A percentile compares a stretch with the other conserved stretches of the same genome.
Conservation (phyloP, 331 rosid species). For the Rhamnella rubrinervis region DNA sequence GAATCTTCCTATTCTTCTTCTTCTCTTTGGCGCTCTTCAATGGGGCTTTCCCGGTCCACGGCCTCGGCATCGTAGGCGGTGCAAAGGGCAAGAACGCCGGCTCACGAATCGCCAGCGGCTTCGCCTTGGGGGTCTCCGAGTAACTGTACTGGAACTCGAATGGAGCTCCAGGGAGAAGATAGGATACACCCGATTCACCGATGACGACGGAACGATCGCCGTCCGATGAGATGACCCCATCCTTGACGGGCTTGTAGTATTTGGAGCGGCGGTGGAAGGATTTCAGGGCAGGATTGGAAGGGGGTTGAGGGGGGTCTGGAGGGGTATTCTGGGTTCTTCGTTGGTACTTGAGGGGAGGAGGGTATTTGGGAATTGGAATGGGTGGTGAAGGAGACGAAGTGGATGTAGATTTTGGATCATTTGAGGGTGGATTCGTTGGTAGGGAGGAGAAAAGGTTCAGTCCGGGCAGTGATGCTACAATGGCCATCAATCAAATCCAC, state of each 20-base stretch:
- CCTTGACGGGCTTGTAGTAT: conserved; percentile 68
- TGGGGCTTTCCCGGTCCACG: conserved; percentile 97
- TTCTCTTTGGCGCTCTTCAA: conserved; percentile 83
- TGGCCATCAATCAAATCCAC: conserved; percentile 43
- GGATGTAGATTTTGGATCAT: conserved; percentile 34
- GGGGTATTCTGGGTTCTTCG: conserved; percentile 10
- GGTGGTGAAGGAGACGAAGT: conserved; percentile 43
- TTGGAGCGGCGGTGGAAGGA: conserved; percentile 60
- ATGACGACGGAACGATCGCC: conserved; percentile 77
- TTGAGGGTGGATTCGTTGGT: conserved; percentile 55
- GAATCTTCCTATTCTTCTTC: conserved; percentile 42
- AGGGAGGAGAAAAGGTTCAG: conserved; percentile 73
- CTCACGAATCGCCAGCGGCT: conserved; percentile 85
- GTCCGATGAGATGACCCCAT: conserved; percentile 50
- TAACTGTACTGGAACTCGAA: conserved; percentile 92
- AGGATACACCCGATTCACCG: conserved; percentile 85
- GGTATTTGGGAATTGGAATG: conserved; percentile 71
- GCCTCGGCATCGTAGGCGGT: conserved; percentile 87
- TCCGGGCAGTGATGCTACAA: conserved; percentile 53
- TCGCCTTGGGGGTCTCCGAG: conserved; percentile 88
- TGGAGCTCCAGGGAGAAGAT: conserved; percentile 87
- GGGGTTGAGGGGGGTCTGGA: conserved; percentile 17
- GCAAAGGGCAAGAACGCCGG: conserved; percentile 91
- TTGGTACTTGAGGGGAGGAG: conserved; percentile 51
- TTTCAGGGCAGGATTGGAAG: conserved; percentile 56